phyloP scores from a whole-genome alignment of 2,329 filamentous ascomycete genomes.

The Colletotrichum tanaceti region DNA sequence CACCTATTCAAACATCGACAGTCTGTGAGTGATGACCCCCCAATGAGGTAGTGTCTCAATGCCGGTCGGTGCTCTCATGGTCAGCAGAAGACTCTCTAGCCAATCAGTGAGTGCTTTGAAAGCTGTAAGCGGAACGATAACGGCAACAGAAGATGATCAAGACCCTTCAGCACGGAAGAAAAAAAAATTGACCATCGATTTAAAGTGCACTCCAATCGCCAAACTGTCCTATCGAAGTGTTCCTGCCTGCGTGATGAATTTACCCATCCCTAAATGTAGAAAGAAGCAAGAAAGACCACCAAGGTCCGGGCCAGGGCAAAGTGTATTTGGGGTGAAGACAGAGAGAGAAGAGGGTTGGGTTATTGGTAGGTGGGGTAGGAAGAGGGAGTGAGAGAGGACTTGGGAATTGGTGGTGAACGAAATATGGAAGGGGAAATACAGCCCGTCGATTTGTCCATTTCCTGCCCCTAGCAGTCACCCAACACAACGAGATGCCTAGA shows the following conservation, averaged over 20 bases:
- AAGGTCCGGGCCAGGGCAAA: slow-evolving; percentile 39
- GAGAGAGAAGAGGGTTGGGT: slow-evolving; percentile 31
- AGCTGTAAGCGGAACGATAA: slow-evolving; percentile 3
- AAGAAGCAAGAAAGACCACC: slow-evolving; percentile 42
- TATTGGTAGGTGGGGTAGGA: not conserved
- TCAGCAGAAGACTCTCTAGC: not conserved
- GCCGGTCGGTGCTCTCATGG: slow-evolving; percentile 29
- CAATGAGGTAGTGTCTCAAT: slow-evolving; percentile 4
- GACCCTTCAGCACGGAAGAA: slow-evolving; percentile 29
- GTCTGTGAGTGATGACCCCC: slow-evolving; percentile 23
- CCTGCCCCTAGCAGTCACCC: slow-evolving; percentile 13
- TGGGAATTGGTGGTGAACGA: slow-evolving; percentile 34
- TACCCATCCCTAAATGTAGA: slow-evolving; percentile 49
- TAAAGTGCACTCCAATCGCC: slow-evolving; percentile 64
- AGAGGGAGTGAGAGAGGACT: slow-evolving; percentile 13
- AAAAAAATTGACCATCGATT: slow-evolving; percentile 50
- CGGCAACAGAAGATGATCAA: not conserved
- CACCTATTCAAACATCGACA: slow-evolving; percentile 12
- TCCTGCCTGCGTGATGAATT: slow-evolving; percentile 53
- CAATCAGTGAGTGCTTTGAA: slow-evolving; percentile 15
- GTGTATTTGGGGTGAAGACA: slow-evolving; percentile 37
- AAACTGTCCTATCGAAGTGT: slow-evolving; percentile 61
- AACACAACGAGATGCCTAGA: slow-evolving; percentile 20
- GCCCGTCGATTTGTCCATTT: slow-evolving; percentile 31
- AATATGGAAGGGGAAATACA: slow-evolving; percentile 33